A percentile compares a stretch with the other conserved stretches of the same genome.
These are phyloP conservation scores for Umbelopsis ramanniana DNA, from an alignment of 192 early-diverging fungal species.

Conservation along the genomic window DNA sequence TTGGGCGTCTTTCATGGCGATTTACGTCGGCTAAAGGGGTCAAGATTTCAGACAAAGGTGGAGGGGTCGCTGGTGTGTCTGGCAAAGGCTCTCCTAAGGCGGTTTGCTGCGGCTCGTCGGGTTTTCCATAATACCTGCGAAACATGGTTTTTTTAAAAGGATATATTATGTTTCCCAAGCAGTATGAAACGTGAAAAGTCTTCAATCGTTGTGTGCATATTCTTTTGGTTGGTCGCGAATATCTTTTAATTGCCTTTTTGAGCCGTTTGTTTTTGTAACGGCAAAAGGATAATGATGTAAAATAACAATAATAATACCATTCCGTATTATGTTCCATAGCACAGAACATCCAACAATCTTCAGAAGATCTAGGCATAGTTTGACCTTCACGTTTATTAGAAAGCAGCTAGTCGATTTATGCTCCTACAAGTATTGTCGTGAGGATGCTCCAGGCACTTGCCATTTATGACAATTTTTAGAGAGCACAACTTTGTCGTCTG, in stretches of 20 bases:
- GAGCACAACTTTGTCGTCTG: no score
- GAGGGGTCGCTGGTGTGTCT: neutral
- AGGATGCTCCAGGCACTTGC: no score
- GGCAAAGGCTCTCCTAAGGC: conserved; percentile 14
- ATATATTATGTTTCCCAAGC: neutral
- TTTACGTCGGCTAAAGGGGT: neutral
- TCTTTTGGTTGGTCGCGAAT: neutral
- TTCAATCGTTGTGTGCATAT: neutral
- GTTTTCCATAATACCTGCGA: neutral
- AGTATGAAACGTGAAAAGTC: neutral
- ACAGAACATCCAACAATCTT: no score
- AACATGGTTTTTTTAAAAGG: neutral
- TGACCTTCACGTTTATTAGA: no score
- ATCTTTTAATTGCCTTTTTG: conserved; percentile 13
- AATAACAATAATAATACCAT: no score
- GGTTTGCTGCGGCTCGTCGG: neutral
- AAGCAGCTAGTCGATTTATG: no score
- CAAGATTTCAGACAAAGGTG: neutral
- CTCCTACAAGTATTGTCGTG: no score
- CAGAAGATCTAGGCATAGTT: no score
- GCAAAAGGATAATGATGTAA: neutral
- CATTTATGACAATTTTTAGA: no score
- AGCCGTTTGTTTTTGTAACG: conserved; percentile 13
- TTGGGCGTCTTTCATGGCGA: conserved; percentile 1
- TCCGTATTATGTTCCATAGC: no score